Evolutionary conservation across 1,139 yeast genomes (phyloP).

Genomic region (Candida pseudocylindracea): DNA sequence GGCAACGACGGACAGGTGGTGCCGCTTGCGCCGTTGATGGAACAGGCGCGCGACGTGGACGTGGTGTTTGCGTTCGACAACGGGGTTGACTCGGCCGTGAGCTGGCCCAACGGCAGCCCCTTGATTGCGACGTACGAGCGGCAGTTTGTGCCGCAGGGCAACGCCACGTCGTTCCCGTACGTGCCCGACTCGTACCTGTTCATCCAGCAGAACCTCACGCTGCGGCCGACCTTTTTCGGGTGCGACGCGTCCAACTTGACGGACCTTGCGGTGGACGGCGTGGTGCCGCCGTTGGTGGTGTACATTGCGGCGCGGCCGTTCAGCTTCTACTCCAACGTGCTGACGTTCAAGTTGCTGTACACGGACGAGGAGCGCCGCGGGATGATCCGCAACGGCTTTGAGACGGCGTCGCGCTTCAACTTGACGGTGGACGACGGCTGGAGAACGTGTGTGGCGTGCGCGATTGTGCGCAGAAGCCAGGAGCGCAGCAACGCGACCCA

Average conservation of each 20-base stretch:
- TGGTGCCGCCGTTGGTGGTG: conserved; percentile 17
- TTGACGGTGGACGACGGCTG: conserved; percentile 53
- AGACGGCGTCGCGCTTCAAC: conserved; percentile 50
- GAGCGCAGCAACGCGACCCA: conserved; percentile 45
- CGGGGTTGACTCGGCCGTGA: conserved; percentile 8
- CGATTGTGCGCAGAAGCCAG: conserved; percentile 62
- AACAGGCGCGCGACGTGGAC: conserved; percentile 8
- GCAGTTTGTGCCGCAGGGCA: conserved; percentile 8
- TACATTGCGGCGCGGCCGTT: conserved; percentile 13
- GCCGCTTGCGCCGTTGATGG: conserved; percentile 10
- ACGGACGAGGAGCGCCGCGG: conserved; percentile 12
- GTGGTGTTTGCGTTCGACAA: conserved; percentile 12
- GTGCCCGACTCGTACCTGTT: conserved; percentile 15
- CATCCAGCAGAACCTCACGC: conserved; percentile 8
- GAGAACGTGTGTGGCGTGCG: conserved; percentile 74
- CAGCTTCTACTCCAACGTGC: conserved; percentile 14
- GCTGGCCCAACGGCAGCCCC: conserved; percentile 16
- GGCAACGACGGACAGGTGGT: conserved; percentile 13
- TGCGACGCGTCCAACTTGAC: conserved; percentile 17
- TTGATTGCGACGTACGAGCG: conserved; percentile 12
- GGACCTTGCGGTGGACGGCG: conserved; percentile 5
- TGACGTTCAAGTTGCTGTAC: conserved; percentile 17
- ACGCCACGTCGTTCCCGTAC: conserved; percentile 13
- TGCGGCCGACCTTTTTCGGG: conserved; percentile 29
- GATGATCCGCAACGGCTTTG: conserved; percentile 37